Evolutionary conservation across 1,284 basidiomycete species (phyloP).

Genomic region (Sparassis latifolia): DNA sequence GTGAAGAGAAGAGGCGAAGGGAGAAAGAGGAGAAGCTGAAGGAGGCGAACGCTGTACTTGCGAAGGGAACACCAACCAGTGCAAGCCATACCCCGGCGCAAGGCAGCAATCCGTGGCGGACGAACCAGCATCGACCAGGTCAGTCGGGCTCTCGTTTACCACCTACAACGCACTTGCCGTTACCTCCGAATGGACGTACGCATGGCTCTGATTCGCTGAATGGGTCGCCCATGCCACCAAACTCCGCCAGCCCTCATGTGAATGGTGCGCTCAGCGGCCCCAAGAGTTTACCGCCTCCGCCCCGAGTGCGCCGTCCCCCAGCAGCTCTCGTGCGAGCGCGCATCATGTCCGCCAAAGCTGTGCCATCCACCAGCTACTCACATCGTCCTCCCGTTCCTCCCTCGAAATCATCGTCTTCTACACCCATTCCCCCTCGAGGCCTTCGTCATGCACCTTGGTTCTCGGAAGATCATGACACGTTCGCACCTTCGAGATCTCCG

Average conservation of each 20-base stretch:
- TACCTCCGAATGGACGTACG: constrained; percentile 8
- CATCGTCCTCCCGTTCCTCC: constrained; percentile 14
- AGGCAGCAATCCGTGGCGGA: constrained; percentile 14
- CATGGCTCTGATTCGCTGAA: constrained; percentile 9
- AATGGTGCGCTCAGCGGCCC: constrained; percentile 15
- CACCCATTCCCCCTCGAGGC: constrained; percentile 7
- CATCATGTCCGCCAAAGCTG: constrained; percentile 13
- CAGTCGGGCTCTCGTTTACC: constrained; percentile 7
- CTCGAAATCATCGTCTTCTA: constrained; percentile 12
- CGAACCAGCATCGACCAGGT: constrained; percentile 8
- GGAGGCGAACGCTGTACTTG: constrained; percentile 15
- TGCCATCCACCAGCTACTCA: constrained; percentile 6
- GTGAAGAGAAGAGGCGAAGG: constrained; percentile 39
- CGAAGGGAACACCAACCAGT: constrained; percentile 20
- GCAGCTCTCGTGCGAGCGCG: constrained; percentile 21
- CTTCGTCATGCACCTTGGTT: constrained; percentile 1
- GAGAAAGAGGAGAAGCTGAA: constrained; percentile 26
- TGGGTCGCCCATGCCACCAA: constrained; percentile 7
- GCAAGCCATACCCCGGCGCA: constrained; percentile 18
- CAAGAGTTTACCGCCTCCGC: constrained; percentile 8
- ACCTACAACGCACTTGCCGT: constrained; percentile 11
- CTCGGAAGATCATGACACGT: constrained; percentile 4
- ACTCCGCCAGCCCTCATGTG: constrained; percentile 8
- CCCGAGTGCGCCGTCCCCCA: constrained; percentile 20
- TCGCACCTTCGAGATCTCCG: constrained; percentile 35